Evolutionary conservation across 352 stramenopile species (phyloP), one percentile per base, ranked within the genome.

Genomic region (Plasmopara muralis): DNA sequence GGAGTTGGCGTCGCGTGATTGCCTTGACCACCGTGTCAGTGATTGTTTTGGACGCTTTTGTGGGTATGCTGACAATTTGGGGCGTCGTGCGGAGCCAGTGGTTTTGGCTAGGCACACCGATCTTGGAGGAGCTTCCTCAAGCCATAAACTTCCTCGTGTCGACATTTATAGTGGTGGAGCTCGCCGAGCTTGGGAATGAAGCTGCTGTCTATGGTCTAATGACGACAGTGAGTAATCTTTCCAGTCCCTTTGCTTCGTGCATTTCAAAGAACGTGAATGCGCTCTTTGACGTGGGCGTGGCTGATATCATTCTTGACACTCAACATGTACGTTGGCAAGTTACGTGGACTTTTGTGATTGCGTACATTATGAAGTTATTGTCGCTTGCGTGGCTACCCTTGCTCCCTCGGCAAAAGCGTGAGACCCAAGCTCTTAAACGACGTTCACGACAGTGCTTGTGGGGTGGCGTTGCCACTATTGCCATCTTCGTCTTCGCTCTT

Each of bases 81-180:
- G 66, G 66, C 29, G 49, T 75, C 0, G 4, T 76, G 6, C 69
- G 72, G 18, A 66, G 65, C 48, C 63, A 74, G 47, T 83, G 72
- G 72, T 79, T 81, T 43, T 77, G 61, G 60, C 45, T 78, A 13
- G 70, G 65, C 9, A 57, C 68, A 12, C 57, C 67, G 0, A 44
- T 78, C 18, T 47, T 69, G 4, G 63, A 71, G 38, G 64, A 69
- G 20, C 47, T 79, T 7, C 66, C 69, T 9, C 49, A 53, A 18
- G 69, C 62, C 16, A 69, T 83, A 16, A 50, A 55, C 28, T 83
- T 70, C 15, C 65, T 83, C 9, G 64, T 78, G 18, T 41, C 38
- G 7, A 76, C 66, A n/a, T 77, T 66, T 54, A 57, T 70, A 35
- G 56, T 72, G 10, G 72, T 83, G 0, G 72, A 84, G 52, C 47